Evolutionary conservation across 2,329 filamentous ascomycete genomes (phyloP).

Genomic region (Arthrobotrys pseudoclavata): DNA sequence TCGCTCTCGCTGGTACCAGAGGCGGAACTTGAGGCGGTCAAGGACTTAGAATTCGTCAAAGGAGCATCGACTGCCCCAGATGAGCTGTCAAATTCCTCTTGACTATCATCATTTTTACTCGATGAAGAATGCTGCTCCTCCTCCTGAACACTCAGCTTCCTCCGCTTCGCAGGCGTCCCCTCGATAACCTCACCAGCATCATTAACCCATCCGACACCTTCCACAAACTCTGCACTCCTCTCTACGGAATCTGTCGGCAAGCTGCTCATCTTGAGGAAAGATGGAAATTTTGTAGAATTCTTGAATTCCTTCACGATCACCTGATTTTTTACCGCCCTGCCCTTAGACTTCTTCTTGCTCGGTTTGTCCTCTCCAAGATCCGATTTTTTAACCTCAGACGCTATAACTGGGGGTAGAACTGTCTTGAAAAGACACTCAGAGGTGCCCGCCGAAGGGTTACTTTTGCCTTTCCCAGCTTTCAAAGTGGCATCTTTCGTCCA

Average conservation of each 20-base stretch:
- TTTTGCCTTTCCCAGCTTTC: conserved; percentile 65
- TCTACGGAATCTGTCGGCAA: conserved; percentile 66
- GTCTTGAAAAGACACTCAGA: conserved; percentile 89
- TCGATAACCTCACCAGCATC: conserved; percentile 82
- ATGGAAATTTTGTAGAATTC: conserved; percentile 84
- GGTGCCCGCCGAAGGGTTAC: conserved; percentile 66
- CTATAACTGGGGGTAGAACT: conserved; percentile 75
- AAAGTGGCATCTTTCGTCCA: conserved; percentile 78
- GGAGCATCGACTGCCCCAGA: not conserved
- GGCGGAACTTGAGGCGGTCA: not conserved
- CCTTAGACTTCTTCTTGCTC: conserved; percentile 67
- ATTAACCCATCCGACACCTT: conserved; percentile 91
- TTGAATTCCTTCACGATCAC: conserved; percentile 89
- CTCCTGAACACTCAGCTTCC: conserved; percentile 63
- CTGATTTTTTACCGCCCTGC: conserved; percentile 74
- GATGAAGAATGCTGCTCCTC: conserved; percentile 63
- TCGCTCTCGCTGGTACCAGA: conserved; percentile 35
- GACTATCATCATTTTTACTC: conserved; percentile 16
- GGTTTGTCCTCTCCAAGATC: conserved; percentile 63
- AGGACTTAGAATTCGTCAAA: not conserved
- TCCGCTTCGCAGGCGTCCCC: conserved; percentile 67
- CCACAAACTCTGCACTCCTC: conserved; percentile 75
- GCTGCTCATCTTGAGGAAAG: conserved; percentile 77
- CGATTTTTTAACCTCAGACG: conserved; percentile 61
- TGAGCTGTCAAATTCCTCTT: not conserved